Evolutionary conservation across 73 alveolate species (phyloP), one percentile per base, ranked within the genome.

Genomic region (Paramecium sexaurelia): DNA sequence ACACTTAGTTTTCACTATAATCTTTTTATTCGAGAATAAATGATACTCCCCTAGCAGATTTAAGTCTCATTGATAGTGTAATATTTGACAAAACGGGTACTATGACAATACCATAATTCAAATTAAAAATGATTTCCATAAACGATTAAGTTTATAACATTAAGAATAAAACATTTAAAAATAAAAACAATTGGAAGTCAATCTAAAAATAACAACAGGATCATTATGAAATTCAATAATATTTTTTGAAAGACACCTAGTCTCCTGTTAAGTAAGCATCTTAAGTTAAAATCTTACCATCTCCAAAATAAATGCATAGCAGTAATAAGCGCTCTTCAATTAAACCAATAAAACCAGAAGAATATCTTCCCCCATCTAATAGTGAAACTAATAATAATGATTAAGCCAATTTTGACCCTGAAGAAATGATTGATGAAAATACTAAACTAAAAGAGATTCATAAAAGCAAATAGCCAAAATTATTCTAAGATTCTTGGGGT

Each of bases 81-180:
- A 78, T 78, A 40, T 78, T 78, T 78, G 90, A 78, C 24, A 78
- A 78, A 17, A 78, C 90, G 6, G 90, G 90, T 9, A 78, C 90
- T 8, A 29, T 78, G 71, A 78, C 90, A 7, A 17, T 45, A 2
- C 90, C 90, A 0, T 1, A 40, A 40, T 78, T 78, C 24, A 78
- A 78, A 78, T 41, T 78, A 3, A 78, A 33, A n/a, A 78, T 43
- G 69, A 24, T 78, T 5, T 40, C 26, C 8, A 19, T 78, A 10
- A 45, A 41, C 7, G 90, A 78, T 7, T 11, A 39, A 24, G 4
- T 78, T 1, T 78, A 22, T 43, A n/a, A 15, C 11, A 45, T 78
- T 7, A 78, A 43, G 2, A 10, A 41, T 19, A 78, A 78, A 22
- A 78, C 90, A 41, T 78, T 78, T 43, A 20, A 1, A 15, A 37